Evolutionary conservation across 306 rosid species (phyloP).

Genomic region (Psophocarpus tetragonolobus): DNA sequence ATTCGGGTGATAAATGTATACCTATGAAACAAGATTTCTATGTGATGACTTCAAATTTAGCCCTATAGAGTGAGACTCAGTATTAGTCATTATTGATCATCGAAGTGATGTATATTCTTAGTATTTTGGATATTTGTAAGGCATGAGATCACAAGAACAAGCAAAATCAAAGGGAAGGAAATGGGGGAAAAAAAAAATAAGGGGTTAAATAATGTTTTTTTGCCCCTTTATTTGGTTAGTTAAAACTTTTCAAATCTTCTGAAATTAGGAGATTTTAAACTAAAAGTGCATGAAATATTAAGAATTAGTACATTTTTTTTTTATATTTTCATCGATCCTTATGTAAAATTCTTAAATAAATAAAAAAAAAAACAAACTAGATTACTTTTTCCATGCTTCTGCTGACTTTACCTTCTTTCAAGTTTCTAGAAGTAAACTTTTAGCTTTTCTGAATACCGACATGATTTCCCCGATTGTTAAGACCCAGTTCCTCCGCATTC

Average conservation of each 20-base stretch:
- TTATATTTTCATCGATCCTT: neutral
- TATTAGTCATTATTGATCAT: slow-evolving; percentile 19
- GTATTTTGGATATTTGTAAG: neutral
- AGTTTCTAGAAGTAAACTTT: slow-evolving; percentile 20
- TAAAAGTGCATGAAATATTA: neutral
- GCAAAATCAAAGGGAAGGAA: neutral
- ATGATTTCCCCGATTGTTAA: slow-evolving; percentile 12
- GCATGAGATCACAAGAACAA: slow-evolving; percentile 8
- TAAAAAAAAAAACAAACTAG: neutral
- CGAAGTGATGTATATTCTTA: neutral
- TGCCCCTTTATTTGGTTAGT: neutral
- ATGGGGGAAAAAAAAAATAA: neutral
- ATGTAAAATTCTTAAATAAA: neutral
- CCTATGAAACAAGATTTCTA: neutral
- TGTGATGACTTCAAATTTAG: slow-evolving; percentile 14
- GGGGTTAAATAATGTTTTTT: neutral
- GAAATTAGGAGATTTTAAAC: slow-evolving; percentile 11
- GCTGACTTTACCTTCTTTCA: neutral
- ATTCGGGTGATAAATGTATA: slow-evolving; percentile 37
- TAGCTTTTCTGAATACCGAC: slow-evolving; percentile 17
- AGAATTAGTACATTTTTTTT: neutral
- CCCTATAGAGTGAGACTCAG: slow-evolving; percentile 11
- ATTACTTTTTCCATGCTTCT: neutral
- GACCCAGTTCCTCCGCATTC: slow-evolving; percentile 26
- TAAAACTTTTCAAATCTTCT: neutral